Conservation (phyloP, 176 grass and related monocot genomes). For the Triticum dicoccoides region DNA sequence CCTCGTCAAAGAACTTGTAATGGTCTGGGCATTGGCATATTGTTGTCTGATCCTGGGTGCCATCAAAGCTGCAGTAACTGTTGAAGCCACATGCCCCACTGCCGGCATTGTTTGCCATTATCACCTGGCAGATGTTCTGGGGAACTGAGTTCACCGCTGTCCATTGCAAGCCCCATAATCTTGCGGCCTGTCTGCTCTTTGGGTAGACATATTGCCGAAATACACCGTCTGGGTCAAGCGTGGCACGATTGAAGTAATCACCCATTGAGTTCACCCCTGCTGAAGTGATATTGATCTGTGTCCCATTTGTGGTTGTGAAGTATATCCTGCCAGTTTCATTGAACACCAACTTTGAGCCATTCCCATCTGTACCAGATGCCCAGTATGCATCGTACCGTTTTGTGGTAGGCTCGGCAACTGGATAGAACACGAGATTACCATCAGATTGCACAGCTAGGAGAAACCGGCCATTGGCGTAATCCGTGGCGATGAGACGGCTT, state of each 20-base stretch:
- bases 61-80: conserved; percentile 3
- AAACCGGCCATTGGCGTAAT: conserved; percentile 16
- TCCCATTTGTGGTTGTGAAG: background rate
- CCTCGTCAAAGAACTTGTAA: background rate
- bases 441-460: background rate
- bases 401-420: background rate
- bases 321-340: conserved; percentile 20
- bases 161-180: background rate
- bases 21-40: background rate
- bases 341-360: conserved; percentile 23
- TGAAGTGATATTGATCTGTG: background rate
- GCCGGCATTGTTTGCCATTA: background rate
- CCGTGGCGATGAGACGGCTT: background rate
- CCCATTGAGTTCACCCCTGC: background rate
- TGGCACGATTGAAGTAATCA: conserved; percentile 6
- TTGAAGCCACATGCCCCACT: conserved; percentile 21
- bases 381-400: background rate
- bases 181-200: background rate
- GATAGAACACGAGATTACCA: conserved; percentile 1
- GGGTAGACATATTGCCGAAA: conserved; percentile 17
- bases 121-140: background rate
- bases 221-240: background rate
- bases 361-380: background rate
- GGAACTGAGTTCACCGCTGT: background rate
- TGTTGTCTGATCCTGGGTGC: background rate